Conservation (phyloP, 78 protist genomes). For the Dictyostelium purpureum region DNA sequence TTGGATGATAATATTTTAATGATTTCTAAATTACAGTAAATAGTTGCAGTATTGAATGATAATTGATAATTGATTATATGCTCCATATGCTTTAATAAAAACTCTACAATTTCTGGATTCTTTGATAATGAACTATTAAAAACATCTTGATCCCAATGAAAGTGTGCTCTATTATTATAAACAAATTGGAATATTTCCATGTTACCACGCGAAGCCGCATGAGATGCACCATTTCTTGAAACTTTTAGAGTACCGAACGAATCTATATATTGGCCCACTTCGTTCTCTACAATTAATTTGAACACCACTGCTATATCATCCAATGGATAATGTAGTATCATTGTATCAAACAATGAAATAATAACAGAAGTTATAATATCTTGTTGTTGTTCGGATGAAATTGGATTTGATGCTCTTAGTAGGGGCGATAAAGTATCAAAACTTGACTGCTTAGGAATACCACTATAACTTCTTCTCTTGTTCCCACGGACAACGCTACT, state of each 20-base stretch:
- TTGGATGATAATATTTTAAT: background rate
- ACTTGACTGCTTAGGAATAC: background rate
- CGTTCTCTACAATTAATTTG: background rate
- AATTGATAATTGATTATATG: background rate
- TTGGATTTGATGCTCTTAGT: background rate
- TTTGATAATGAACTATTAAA: background rate
- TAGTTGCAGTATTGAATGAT: background rate
- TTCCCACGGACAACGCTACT: no score
- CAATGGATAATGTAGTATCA: background rate
- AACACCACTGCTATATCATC: background rate
- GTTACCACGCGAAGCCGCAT: background rate
- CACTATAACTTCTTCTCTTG: background rate
- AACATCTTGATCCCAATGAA: conserved; percentile 3
- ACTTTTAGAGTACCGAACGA: conserved; percentile 1
- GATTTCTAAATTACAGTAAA: background rate
- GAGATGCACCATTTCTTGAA: background rate
- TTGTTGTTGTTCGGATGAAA: background rate
- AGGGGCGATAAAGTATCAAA: background rate
- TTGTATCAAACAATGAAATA: background rate
- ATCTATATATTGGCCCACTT: background rate
- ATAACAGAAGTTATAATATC: background rate
- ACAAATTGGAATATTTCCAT: background rate
- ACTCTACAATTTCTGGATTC: background rate
- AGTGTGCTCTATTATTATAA: background rate
- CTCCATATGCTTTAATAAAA: background rate